Evolutionary conservation across 2,329 filamentous ascomycete genomes (phyloP).

Genomic region (Colletotrichum sp.): DNA sequence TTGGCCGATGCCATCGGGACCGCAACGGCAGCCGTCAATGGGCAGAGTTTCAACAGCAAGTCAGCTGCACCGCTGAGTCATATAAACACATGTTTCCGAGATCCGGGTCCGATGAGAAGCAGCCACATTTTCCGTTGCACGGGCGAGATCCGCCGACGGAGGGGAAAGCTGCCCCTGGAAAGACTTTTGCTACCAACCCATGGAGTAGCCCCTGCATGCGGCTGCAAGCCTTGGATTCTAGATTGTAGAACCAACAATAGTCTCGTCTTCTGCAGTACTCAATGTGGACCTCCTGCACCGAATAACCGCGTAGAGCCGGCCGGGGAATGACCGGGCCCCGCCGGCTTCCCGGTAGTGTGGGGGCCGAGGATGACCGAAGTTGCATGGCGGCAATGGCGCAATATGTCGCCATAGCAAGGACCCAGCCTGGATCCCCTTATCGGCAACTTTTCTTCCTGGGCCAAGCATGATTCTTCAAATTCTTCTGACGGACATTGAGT

Average conservation of each 20-base stretch:
- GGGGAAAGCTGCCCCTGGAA: not conserved
- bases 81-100: not conserved
- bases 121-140: not conserved
- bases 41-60: constrained; percentile 2
- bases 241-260: not conserved
- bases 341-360: not conserved
- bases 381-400: constrained; percentile 11
- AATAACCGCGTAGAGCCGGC: not conserved
- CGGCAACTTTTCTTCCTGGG: not conserved
- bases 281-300: not conserved
- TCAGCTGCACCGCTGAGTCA: constrained; percentile 2
- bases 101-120: not conserved
- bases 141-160: not conserved
- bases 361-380: constrained; percentile 5
- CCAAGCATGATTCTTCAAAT: not conserved
- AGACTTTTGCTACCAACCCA: not conserved
- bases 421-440: constrained; percentile 6
- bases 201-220: not conserved
- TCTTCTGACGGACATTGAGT: not conserved
- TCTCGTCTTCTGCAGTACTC: not conserved
- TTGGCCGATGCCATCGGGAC: not conserved
- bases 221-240: not conserved
- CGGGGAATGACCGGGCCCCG: not conserved
- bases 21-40: not conserved
- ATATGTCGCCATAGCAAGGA: constrained; percentile 13